Conservation (phyloP, 805 yeast genomes). For the Metschnikowia continentalis region DNA sequence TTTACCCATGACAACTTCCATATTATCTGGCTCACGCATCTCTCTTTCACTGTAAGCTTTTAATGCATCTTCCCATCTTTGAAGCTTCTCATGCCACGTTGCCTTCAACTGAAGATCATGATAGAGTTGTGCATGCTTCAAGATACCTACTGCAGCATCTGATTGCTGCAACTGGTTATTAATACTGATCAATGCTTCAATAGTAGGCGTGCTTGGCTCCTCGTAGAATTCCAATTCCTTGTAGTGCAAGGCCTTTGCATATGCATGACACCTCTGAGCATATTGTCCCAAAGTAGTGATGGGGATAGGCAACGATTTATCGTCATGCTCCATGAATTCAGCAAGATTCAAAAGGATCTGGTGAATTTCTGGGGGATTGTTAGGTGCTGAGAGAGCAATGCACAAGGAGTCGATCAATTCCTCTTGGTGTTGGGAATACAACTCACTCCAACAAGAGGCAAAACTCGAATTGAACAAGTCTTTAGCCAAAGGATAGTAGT, state of each 20-base stretch:
- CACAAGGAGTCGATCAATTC: slow-evolving; percentile 83
- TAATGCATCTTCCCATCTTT: slow-evolving; percentile 97
- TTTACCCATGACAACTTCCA: slow-evolving; percentile 93
- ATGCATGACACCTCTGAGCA: slow-evolving; percentile 94
- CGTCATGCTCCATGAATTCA: slow-evolving; percentile 97
- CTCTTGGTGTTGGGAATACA: slow-evolving; percentile 84
- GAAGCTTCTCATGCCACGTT: slow-evolving; percentile 96
- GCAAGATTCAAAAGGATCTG: slow-evolving; percentile 86
- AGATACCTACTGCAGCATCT: slow-evolving; percentile 95
- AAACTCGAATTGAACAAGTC: slow-evolving; percentile 93
- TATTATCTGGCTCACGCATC: slow-evolving; percentile 56
- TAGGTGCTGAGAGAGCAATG: slow-evolving; percentile 81
- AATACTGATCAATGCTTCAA: slow-evolving; percentile 86
- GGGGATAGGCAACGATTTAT: slow-evolving; percentile 86
- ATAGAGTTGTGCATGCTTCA: slow-evolving; percentile 89
- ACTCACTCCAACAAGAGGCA: slow-evolving; percentile 92
- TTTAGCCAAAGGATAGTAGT: slow-evolving; percentile 81
- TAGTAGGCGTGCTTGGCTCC: slow-evolving; percentile 87
- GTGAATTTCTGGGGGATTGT: slow-evolving; percentile 92
- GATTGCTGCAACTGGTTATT: slow-evolving; percentile 94
- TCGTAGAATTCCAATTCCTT: slow-evolving; percentile 92
- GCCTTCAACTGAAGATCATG: slow-evolving; percentile 90
- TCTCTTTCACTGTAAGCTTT: slow-evolving; percentile 83
- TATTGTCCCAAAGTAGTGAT: slow-evolving; percentile 87
- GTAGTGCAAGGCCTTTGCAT: slow-evolving; percentile 94